A percentile compares a stretch with the other conserved stretches of the same genome.
phyloP scores from a whole-genome alignment of 176 grass and related monocot genomes.

The Cenchrus fungigraminus region DNA sequence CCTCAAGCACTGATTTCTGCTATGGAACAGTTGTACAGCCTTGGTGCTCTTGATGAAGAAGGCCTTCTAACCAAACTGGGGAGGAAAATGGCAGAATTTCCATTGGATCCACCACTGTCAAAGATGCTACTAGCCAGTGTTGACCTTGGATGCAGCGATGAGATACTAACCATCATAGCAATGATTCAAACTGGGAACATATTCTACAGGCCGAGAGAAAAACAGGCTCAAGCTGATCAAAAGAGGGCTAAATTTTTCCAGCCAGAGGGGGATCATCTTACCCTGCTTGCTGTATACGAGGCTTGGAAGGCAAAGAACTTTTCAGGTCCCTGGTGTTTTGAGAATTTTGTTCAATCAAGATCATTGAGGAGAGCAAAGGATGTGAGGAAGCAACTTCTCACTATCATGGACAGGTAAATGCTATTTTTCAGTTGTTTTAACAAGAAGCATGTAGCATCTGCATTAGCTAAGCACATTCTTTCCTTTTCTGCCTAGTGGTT shows the following conservation, averaged over 20 bases:
- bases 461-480: slow-evolving; percentile 16
- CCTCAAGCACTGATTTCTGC: slow-evolving; percentile 91
- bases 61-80: slow-evolving; percentile 89
- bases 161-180: slow-evolving; percentile 93
- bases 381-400: slow-evolving; percentile 93
- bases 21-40: slow-evolving; percentile 93
- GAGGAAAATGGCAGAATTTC: slow-evolving; percentile 98
- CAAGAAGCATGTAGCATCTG: not conserved
- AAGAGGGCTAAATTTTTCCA: slow-evolving; percentile 95
- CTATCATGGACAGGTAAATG: slow-evolving; percentile 91
- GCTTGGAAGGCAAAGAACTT: slow-evolving; percentile 97
- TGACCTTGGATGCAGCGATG: slow-evolving; percentile 89
- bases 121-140: slow-evolving; percentile 96
- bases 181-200: slow-evolving; percentile 98
- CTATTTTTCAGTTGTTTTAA: slow-evolving; percentile 11
- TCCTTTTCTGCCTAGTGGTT: not conserved
- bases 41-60: slow-evolving; percentile 91
- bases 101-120: slow-evolving; percentile 81
- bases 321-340: slow-evolving; percentile 97
- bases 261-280: slow-evolving; percentile 94
- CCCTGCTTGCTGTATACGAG: slow-evolving; percentile 93
- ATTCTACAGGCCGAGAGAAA: slow-evolving; percentile 94
- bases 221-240: slow-evolving; percentile 92
- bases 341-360: slow-evolving; percentile 94
- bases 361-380: slow-evolving; percentile 88